A percentile compares a stretch with the other conserved stretches of the same genome.
These are phyloP conservation scores for Clitopilus hobsonii DNA, from an alignment of 768 basidiomycete species.

Conservation along the genomic window DNA sequence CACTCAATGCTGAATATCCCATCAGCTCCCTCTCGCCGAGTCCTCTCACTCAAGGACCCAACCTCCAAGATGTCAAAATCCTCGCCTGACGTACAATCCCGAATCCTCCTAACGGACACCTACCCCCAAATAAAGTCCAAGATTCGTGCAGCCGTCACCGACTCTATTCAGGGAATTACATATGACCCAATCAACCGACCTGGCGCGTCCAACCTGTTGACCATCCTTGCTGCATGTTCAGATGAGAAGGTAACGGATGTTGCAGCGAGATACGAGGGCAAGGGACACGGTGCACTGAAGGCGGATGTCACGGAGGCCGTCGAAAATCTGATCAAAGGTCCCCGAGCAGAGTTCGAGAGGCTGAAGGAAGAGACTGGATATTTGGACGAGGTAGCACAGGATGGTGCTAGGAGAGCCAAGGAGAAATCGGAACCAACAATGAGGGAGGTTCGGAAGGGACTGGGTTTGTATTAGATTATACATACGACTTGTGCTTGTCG, in stretches of 20 bases:
- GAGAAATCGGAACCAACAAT: constrained; percentile 61
- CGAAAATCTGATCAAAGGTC: constrained; percentile 56
- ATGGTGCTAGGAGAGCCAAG: constrained; percentile 62
- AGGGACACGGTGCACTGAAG: constrained; percentile 69
- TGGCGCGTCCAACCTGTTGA: constrained; percentile 77
- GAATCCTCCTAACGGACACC: constrained; percentile 83
- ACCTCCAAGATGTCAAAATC: constrained; percentile 96
- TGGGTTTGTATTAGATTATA: constrained; percentile 41
- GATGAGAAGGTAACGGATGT: constrained; percentile 38
- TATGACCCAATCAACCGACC: constrained; percentile 81
- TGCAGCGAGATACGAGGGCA: constrained; percentile 45
- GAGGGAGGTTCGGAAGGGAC: constrained; percentile 55
- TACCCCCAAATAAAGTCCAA: constrained; percentile 58
- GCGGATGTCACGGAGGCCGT: constrained; percentile 70
- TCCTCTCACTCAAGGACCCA: constrained; percentile 85
- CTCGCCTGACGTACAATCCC: constrained; percentile 67
- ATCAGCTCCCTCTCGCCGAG: constrained; percentile 72
- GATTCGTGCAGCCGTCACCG: constrained; percentile 80
- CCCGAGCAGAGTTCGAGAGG: constrained; percentile 66
- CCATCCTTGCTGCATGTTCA: constrained; percentile 74
- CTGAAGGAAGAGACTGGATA: constrained; percentile 57
- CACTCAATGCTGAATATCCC: background rate
- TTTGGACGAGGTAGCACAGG: constrained; percentile 53
- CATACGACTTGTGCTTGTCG: background rate
- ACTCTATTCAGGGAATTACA: constrained; percentile 68